A percentile compares a stretch with the other conserved stretches of the same genome.
Conservation (phyloP, 176 grass and related monocot species). For the Hyparrhenia diplandra region DNA sequence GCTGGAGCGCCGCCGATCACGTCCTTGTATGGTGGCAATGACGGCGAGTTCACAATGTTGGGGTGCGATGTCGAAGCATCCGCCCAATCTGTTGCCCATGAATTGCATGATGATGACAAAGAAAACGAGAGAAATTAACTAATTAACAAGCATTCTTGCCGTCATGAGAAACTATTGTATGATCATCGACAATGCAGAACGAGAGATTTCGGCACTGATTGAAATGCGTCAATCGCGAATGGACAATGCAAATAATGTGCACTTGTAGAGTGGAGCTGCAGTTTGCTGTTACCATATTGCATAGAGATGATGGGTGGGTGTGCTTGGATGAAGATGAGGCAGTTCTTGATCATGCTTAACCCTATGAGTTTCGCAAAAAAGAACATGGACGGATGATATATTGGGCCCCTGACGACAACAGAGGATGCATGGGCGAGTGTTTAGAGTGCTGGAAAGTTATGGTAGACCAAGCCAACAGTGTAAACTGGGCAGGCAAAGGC, state of each 20-base stretch:
- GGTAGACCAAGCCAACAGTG: background rate
- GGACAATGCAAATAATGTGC: too few relatives aligned
- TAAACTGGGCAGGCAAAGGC: constrained; percentile 15
- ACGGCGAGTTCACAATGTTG: constrained; percentile 22
- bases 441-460: constrained; percentile 7
- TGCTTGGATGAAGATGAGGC: constrained; percentile 8
- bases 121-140: background rate
- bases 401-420: background rate
- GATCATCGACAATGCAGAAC: background rate
- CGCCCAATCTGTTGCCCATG: background rate
- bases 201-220: background rate
- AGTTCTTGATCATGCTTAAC: background rate
- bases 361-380: background rate
- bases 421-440: background rate
- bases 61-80: background rate
- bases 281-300: constrained; percentile 2
- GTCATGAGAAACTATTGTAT: background rate
- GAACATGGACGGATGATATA: too few relatives aligned
- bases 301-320: background rate
- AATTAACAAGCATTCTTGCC: background rate
- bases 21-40: constrained; percentile 32
- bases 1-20: background rate
- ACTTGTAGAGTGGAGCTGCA: background rate
- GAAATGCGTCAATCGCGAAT: background rate
- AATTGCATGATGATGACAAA: background rate